Percentiles rank a stretch among this genome's conserved stretches.
Conservation (phyloP, 2,329 filamentous ascomycete species). For the Aspergillus felis region DNA sequence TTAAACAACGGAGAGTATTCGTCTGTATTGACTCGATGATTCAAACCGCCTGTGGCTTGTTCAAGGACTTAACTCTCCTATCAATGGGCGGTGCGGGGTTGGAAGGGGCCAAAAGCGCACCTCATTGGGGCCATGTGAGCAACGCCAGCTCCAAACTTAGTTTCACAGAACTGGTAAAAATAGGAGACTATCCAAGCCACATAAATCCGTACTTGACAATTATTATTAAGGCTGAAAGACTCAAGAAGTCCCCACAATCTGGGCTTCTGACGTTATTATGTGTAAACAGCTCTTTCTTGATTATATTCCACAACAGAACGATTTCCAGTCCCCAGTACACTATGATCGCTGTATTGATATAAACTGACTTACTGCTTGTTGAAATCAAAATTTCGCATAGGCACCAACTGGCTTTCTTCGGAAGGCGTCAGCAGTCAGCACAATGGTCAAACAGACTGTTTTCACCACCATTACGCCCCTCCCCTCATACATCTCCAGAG, state of each 20-base stretch:
- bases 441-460: constrained; percentile 65
- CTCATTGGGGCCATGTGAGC: not conserved
- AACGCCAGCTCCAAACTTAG: not conserved
- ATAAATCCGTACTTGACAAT: not conserved
- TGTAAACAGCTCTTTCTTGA: not conserved
- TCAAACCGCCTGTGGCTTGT: not conserved
- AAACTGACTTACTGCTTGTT: not conserved
- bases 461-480: constrained; percentile 80
- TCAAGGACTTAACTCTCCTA: not conserved
- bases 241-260: not conserved
- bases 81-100: not conserved
- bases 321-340: not conserved
- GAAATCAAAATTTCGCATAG: not conserved
- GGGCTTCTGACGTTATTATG: too few relatives aligned
- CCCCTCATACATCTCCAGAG: constrained; percentile 62
- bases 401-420: not conserved
- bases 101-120: too few relatives aligned
- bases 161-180: not conserved
- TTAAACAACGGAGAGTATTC: not conserved
- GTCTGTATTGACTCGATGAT: not conserved
- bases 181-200: not conserved
- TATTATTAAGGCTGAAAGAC: not conserved
- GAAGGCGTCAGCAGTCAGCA: not conserved
- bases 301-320: not conserved
- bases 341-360: not conserved